Percentiles rank a stretch among this genome's conserved stretches.
Conservation (phyloP, 306 rosid genomes). For the Citrullus colocynthis region DNA sequence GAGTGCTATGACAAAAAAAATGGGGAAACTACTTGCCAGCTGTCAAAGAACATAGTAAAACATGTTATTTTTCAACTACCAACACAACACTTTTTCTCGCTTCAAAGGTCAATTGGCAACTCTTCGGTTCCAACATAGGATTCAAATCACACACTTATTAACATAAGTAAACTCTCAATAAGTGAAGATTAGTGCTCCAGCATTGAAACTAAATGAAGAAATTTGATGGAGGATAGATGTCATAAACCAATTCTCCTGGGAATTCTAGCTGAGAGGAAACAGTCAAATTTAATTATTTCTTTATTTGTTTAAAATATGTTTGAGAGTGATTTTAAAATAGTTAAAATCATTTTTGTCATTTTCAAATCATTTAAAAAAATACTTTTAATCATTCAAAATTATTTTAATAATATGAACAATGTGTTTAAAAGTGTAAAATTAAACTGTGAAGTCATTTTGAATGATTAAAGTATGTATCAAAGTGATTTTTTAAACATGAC, state of each 20-base stretch:
- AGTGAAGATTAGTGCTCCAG: not conserved
- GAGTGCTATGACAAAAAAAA: not conserved
- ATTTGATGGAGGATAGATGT: not conserved
- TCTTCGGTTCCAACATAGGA: not conserved
- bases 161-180: not conserved
- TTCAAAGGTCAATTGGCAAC: not conserved
- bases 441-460: too few species aligned
- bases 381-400: too few species aligned
- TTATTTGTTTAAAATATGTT: not conserved
- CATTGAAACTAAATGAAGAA: not conserved
- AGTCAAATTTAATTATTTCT: not conserved
- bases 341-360: too few species aligned
- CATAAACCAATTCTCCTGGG: not conserved
- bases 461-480: too few species aligned
- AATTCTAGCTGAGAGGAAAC: not conserved
- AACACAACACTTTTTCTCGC: not conserved
- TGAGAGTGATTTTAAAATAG: too few species aligned
- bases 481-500: too few species aligned
- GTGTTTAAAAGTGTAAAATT: too few species aligned
- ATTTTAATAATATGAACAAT: too few species aligned
- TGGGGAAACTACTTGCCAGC: not conserved
- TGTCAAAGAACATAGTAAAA: not conserved
- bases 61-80: not conserved
- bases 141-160: not conserved
- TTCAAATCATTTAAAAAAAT: too few species aligned